Conservation (phyloP, 768 basidiomycete species). For the Ramaria sp. region DNA sequence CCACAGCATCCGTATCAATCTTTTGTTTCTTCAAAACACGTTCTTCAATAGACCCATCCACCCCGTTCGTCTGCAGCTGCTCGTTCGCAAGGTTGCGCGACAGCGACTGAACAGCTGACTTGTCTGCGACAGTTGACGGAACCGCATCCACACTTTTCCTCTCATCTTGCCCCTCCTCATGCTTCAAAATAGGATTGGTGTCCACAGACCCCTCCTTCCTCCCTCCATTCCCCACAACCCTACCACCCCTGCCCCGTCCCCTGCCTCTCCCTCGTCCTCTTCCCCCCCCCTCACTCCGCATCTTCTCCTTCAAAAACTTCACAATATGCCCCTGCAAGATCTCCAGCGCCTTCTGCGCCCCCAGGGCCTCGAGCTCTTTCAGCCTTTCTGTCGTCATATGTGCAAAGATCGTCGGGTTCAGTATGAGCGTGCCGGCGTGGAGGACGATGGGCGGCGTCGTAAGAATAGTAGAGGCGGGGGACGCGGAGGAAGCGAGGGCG, state of each 20-base stretch:
- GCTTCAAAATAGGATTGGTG: neutral
- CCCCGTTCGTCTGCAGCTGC: neutral
- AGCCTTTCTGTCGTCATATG: slow-evolving; percentile 66
- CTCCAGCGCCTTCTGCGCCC: slow-evolving; percentile 70
- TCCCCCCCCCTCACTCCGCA: slow-evolving; percentile 30
- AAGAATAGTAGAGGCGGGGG: slow-evolving; percentile 17
- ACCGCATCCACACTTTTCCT: neutral
- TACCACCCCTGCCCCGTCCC: slow-evolving; percentile 31
- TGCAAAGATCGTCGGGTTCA: slow-evolving; percentile 79
- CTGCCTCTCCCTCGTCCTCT: slow-evolving; percentile 11
- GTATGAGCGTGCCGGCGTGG: slow-evolving; percentile 73
- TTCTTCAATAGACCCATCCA: neutral
- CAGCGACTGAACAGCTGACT: neutral
- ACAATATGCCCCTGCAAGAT: slow-evolving; percentile 81
- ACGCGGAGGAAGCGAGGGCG: slow-evolving; percentile 31
- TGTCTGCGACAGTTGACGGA: neutral
- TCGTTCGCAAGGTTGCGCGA: neutral
- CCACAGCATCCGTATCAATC: neutral
- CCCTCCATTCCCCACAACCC: slow-evolving; percentile 15
- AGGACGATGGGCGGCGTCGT: slow-evolving; percentile 58
- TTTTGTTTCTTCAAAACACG: neutral
- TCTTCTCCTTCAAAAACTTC: slow-evolving; percentile 69
- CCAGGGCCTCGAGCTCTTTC: slow-evolving; percentile 65
- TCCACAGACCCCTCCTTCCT: neutral
- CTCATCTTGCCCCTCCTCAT: neutral